Conservation (phyloP, 1,284 basidiomycete genomes). For the Boletellus sp. region DNA sequence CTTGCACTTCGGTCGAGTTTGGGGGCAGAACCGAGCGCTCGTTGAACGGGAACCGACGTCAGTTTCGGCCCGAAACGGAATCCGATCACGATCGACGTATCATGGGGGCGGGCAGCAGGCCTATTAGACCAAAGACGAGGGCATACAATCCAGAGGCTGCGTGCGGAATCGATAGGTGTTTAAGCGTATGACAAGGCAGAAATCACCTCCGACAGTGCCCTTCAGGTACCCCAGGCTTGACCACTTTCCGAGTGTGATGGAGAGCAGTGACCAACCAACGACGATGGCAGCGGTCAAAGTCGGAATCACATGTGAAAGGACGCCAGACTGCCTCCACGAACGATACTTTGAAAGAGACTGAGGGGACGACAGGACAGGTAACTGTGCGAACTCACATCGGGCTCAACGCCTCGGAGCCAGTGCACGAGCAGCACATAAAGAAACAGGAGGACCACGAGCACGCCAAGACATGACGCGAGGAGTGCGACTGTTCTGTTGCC, state of each 20-base stretch:
- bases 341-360: slow-evolving; percentile 46
- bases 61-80: not conserved
- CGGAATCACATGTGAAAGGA: slow-evolving; percentile 58
- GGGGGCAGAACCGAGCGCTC: not conserved
- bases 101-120: slow-evolving; percentile 62
- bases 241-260: slow-evolving; percentile 60
- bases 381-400: slow-evolving; percentile 52
- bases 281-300: slow-evolving; percentile 66
- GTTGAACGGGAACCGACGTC: not conserved
- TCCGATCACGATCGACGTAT: slow-evolving; percentile 34
- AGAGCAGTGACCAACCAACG: slow-evolving; percentile 61
- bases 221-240: slow-evolving; percentile 59
- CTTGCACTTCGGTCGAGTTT: slow-evolving; percentile 9
- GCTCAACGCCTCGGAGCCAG: slow-evolving; percentile 58
- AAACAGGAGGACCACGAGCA: slow-evolving; percentile 63
- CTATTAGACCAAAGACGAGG: slow-evolving; percentile 65
- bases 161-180: slow-evolving; percentile 4
- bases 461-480: slow-evolving; percentile 48
- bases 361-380: not conserved
- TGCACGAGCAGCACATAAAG: slow-evolving; percentile 66
- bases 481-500: slow-evolving; percentile 46
- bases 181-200: slow-evolving; percentile 1
- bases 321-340: slow-evolving; percentile 59
- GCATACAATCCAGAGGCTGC: slow-evolving; percentile 66
- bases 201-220: slow-evolving; percentile 60